Evolutionary conservation across 306 rosid genomes (phyloP).

Genomic region (Parietaria judaica): DNA sequence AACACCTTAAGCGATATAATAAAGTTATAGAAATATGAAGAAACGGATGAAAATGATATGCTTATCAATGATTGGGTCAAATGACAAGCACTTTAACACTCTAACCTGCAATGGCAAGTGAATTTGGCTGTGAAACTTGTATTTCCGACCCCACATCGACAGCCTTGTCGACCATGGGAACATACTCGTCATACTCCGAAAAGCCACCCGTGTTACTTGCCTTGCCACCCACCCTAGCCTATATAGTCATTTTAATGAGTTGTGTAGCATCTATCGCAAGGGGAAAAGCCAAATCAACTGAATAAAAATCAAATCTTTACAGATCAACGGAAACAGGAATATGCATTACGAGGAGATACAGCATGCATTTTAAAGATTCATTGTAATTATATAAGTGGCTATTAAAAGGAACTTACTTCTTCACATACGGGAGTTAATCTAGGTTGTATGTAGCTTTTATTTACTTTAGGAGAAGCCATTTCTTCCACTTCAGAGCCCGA

Average conservation of each 20-base stretch:
- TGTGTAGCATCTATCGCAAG: not conserved
- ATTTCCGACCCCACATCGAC: constrained; percentile 55
- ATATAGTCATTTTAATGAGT: constrained; percentile 26
- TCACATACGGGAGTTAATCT: constrained; percentile 77
- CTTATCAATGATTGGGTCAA: not conserved
- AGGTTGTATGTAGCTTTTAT: constrained; percentile 43
- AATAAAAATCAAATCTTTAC: too few species aligned
- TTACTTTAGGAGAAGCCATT: constrained; percentile 66
- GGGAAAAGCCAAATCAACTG: too few species aligned
- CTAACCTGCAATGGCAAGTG: constrained; percentile 42
- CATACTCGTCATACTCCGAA: constrained; percentile 54
- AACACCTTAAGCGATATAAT: too few species aligned
- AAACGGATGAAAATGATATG: too few species aligned
- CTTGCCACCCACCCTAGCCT: constrained; percentile 55
- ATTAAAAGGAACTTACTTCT: constrained; percentile 45
- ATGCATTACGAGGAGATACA: too few species aligned
- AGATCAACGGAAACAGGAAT: too few species aligned
- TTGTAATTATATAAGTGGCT: too few species aligned
- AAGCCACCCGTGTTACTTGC: constrained; percentile 24
- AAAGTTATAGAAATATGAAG: too few species aligned
- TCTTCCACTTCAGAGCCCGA: constrained; percentile 94
- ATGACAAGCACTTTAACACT: constrained; percentile 15
- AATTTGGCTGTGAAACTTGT: constrained; percentile 19
- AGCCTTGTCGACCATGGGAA: constrained; percentile 86
- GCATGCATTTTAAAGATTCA: too few species aligned